Base-by-base conservation (phyloP, 495 filamentous ascomycete species). In the Geopyxis carbonaria region DNA sequence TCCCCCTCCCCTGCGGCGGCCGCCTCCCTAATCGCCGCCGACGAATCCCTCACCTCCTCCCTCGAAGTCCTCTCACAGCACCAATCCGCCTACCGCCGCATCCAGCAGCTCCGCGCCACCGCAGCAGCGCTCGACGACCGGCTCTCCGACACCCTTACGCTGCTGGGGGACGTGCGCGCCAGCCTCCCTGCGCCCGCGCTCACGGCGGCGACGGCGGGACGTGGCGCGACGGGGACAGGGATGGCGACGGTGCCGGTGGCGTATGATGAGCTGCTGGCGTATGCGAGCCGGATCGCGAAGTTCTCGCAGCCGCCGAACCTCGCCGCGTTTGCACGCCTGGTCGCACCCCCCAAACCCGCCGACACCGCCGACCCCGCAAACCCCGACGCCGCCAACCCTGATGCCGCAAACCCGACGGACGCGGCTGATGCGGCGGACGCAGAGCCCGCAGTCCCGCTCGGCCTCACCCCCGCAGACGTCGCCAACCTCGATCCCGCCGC, bases 241-340 rank as follows among this genome's bases (percentile, higher is more conserved):
- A n/a, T n/a, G n/a, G n/a, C n/a, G n/a, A n/a, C n/a, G n/a, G n/a
- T n/a, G n/a, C 51, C 61, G 11, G 69, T 85, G 36, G 63, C 67
- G 9, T 76, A 75, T 39, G 62, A 63, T 31, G 76, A 84, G 37
- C 67, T 87, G 1, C 69, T 87, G 5, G 58, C 59, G 31, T 84
- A 77, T 48, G 81, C 80, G 6, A 69, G 72, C n/a, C 67, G 68
- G 45, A 83, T 86, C 44, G 73, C 69, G 40, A 72, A 69, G 52
- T 80, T 70, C 45, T 84, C 81, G 0, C 61, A 76, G 6, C 80
- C 80, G 1, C 72, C 72, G 1, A 69, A 71, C 4, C 73, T 64
- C 42, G 61, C 67, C n/a, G 51, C 63, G 31, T 48, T 40, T 29
- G 41, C 50, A 16, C 43, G 45, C 24, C 35, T 49, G 37, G 57